Evolutionary conservation across 2,329 filamentous ascomycete species (phyloP).

Genomic region (Nannizziopsis barbatae): DNA sequence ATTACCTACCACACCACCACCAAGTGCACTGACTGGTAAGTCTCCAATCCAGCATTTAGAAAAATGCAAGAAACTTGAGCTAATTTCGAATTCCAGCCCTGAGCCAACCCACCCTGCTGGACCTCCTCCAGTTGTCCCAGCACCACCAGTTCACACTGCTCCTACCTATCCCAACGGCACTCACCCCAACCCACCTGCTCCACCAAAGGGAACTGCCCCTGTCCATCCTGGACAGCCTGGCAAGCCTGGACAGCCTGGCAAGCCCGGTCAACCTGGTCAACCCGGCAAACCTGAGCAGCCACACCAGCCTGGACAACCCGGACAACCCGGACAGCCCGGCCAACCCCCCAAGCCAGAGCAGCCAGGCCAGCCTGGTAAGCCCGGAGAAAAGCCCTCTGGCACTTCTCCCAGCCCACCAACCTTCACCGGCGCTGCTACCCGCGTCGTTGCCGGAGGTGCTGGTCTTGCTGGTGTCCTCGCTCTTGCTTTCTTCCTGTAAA

Average conservation of each 20-base stretch:
- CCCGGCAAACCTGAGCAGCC: too few species aligned
- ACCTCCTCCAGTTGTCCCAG: slow-evolving; percentile 14
- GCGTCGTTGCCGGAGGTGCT: slow-evolving; percentile 39
- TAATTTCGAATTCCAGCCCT: slow-evolving; percentile 12
- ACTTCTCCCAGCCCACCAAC: slow-evolving; percentile 22
- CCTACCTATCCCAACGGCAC: slow-evolving; percentile 19
- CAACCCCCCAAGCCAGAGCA: slow-evolving; percentile 16
- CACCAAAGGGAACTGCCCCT: slow-evolving; percentile 16
- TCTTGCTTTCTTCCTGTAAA: slow-evolving; percentile 39
- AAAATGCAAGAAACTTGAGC: neutral
- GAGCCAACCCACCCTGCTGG: slow-evolving; percentile 18
- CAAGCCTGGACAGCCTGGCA: slow-evolving; percentile 15
- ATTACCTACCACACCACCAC: slow-evolving; percentile 44
- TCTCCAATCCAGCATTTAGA: slow-evolving; percentile 4
- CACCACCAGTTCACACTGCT: slow-evolving; percentile 11
- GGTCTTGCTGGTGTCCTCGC: slow-evolving; percentile 44
- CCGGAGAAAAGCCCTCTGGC: slow-evolving; percentile 19
- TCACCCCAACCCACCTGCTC: slow-evolving; percentile 15
- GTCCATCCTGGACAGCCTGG: slow-evolving; percentile 4
- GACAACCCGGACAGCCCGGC: neutral
- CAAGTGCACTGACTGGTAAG: slow-evolving; percentile 34
- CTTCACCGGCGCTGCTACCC: slow-evolving; percentile 44
- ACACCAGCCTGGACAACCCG: too few species aligned
- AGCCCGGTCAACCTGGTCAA: too few species aligned
- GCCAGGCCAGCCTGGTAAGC: slow-evolving; percentile 18